Evolutionary conservation across 805 yeast genomes (phyloP), one percentile per base, ranked within the genome.

Genomic region (Cyberlindnera veronae): DNA sequence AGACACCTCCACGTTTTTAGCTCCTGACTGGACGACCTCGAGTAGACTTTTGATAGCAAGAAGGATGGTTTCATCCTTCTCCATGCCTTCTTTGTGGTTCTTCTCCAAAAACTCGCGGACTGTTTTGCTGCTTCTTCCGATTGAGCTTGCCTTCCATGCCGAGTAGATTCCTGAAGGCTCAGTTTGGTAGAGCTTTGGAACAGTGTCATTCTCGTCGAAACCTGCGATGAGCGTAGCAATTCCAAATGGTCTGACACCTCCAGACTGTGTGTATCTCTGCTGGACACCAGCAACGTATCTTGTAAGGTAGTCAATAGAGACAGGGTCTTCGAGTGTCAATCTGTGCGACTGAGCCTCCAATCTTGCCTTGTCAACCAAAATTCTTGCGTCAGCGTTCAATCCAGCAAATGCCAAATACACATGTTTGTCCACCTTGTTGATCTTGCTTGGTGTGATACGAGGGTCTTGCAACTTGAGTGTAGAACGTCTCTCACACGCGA

Each of bases 181-280:
- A 11, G 99, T 93, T 64, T 86, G 95, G 67, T 82, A 93, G 50
- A 93, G 74, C 61, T 77, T 81, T 32, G 98, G 97, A 24, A 72
- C 76, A 17, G 65, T 66, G 64, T 88, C 96, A 57, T 83, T 81
- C 39, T 82, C 81, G 67, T 93, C 98, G 57, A 93, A 93, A 1
- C 99, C 99, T 18, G 95, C 96, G 61, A 93, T 85, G 55, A 93
- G 71, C 21, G 97, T 93, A 37, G 96, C 83, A 53, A 93, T 85
- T 43, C 99, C 99, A 62, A 93, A 93, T 16, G 99, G 99, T 65
- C 99, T 79, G 19, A 93, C 96, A 64, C 99, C 99, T 52, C 99
- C 99, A 36, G 95, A 81, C 66, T 93, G 99, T 6, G 99, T 93
- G 67, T 91, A 93, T 63, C 82, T 78, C 63, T 93, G 99, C 66